Percentiles rank a stretch among this genome's conserved stretches.
These are phyloP conservation scores for Psidium guajava DNA, from an alignment of 345 rosid species.

Conservation along the genomic window DNA sequence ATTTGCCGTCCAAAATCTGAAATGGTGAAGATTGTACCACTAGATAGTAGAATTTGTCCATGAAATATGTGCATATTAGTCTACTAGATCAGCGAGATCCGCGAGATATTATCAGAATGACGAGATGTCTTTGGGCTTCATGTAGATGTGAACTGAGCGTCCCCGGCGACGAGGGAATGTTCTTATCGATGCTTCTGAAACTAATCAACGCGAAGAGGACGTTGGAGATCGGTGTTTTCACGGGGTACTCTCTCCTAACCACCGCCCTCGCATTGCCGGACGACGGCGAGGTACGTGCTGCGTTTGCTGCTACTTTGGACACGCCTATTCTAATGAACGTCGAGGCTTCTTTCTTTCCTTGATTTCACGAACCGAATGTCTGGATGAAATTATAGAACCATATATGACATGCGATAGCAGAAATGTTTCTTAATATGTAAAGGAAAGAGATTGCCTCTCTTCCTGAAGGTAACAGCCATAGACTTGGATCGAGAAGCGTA, in stretches of 20 bases:
- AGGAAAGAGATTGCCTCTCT: neutral
- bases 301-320: neutral
- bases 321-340: fast-evolving
- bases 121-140: neutral
- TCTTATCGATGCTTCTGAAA: slow-evolving; percentile 19
- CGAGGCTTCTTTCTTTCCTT: neutral
- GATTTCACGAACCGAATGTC: neutral
- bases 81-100: neutral
- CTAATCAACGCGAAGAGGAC: slow-evolving; percentile 21
- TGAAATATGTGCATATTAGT: neutral
- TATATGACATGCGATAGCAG: fast-evolving
- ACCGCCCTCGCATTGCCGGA: slow-evolving; percentile 23
- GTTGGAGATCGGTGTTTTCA: slow-evolving; percentile 34
- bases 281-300: slow-evolving; percentile 10
- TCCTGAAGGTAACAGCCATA: slow-evolving; percentile 13
- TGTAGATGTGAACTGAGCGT: neutral
- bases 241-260: slow-evolving; percentile 29
- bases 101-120: neutral
- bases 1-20: neutral
- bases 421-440: neutral
- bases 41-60: neutral
- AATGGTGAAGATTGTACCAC: neutral
- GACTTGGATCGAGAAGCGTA: slow-evolving; percentile 11
- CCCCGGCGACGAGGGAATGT: slow-evolving; percentile 23
- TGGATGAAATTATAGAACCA: neutral